A percentile compares a stretch with the other conserved stretches of the same genome.
Evolutionary conservation across 75 land plant genomes (phyloP).

Genomic region (Cupressus sempervirens): DNA sequence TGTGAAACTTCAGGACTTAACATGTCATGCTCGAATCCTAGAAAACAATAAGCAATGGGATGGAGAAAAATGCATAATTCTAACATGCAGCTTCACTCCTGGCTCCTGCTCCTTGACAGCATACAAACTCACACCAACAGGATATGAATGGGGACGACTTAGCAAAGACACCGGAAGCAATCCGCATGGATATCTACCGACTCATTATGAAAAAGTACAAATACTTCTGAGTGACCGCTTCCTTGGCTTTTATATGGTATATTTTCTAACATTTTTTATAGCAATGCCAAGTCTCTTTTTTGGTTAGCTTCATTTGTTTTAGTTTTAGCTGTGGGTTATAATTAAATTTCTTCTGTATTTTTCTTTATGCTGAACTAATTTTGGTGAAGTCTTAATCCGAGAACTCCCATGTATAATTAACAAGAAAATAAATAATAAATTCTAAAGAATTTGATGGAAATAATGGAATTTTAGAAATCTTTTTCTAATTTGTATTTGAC

Average conservation of each 20-base stretch:
- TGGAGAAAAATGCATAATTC: slow-evolving; percentile 93
- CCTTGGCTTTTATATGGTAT: slow-evolving; percentile 98
- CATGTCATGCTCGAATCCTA: slow-evolving; percentile 78
- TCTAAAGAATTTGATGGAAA: too few relatives aligned
- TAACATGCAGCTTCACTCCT: slow-evolving; percentile 98
- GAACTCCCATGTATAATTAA: background rate
- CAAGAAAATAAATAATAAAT: background rate
- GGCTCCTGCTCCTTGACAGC: slow-evolving; percentile 99
- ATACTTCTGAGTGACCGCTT: slow-evolving; percentile 99
- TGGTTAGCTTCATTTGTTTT: background rate
- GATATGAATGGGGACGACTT: slow-evolving; percentile 96
- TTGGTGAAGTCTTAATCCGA: background rate
- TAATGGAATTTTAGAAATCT: background rate
- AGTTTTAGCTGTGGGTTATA: background rate
- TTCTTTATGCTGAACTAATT: background rate
- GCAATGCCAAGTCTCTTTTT: too few relatives aligned
- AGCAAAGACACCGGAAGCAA: slow-evolving; percentile 98
- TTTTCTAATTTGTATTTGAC: background rate
- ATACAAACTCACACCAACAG: slow-evolving; percentile 94
- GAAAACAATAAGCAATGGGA: slow-evolving; percentile 99
- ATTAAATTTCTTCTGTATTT: background rate
- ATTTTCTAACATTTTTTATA: background rate
- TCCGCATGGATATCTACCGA: slow-evolving; percentile 96
- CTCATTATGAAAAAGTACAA: slow-evolving; percentile 99
- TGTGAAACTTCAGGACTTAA: slow-evolving; percentile 63